These are phyloP conservation scores for Acrodontium crateriforme DNA, from an alignment of 2,329 filamentous ascomycete genomes.

Conservation along the genomic window DNA sequence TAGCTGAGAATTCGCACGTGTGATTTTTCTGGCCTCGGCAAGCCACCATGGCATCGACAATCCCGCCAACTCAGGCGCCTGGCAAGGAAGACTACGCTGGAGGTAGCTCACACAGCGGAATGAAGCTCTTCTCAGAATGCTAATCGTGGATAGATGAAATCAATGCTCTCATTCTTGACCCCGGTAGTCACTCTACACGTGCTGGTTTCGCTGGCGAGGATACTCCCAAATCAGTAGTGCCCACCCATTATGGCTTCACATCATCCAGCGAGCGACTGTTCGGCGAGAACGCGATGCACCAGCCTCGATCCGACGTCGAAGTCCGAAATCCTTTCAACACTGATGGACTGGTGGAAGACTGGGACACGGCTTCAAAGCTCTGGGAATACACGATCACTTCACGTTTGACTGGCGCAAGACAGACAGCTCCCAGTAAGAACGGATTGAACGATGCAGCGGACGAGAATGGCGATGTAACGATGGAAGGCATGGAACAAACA, in stretches of 20 bases:
- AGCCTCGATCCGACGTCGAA: conserved; percentile 61
- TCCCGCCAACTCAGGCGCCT: conserved; percentile 22
- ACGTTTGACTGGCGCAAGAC: conserved; percentile 64
- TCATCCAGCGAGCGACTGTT: conserved; percentile 50
- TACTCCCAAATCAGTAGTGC: conserved; percentile 82
- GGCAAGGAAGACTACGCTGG: conserved; percentile 33
- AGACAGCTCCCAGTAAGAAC: conserved; percentile 58
- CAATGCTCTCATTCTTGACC: conserved; percentile 89
- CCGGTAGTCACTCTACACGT: conserved; percentile 79
- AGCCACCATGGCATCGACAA: conserved; percentile 11
- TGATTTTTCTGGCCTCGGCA: background rate
- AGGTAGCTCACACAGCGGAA: conserved; percentile 22
- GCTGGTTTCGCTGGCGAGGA: conserved; percentile 97
- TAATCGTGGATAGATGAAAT: conserved; percentile 81
- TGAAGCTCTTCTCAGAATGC: no score
- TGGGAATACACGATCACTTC: conserved; percentile 92
- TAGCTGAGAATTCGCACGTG: background rate
- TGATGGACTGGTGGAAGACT: conserved; percentile 88
- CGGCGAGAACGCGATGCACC: conserved; percentile 79
- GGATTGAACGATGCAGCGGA: conserved; percentile 58
- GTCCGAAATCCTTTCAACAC: conserved; percentile 84
- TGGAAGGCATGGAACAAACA: conserved; percentile 45
- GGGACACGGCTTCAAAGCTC: conserved; percentile 76
- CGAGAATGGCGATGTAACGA: conserved; percentile 32
- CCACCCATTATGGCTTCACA: conserved; percentile 66